Evolutionary conservation across 2,329 filamentous ascomycete genomes (phyloP).

Genomic region (Orbilia blumenaviensis): DNA sequence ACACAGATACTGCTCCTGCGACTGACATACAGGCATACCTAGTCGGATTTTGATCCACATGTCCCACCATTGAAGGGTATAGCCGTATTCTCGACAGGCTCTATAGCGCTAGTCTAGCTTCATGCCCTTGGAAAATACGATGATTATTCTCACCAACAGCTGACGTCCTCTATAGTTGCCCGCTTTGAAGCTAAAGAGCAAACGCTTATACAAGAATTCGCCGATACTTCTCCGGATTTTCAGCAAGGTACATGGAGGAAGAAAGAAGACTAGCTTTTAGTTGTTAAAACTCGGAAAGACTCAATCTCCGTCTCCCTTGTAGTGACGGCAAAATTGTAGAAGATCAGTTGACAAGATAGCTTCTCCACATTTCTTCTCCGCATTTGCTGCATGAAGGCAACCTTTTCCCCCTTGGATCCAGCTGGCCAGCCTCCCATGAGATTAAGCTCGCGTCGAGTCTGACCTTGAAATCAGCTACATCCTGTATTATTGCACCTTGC

Average conservation of each 20-base stretch:
- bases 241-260: conserved; percentile 20
- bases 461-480: conserved; percentile 17
- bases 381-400: conserved; percentile 3
- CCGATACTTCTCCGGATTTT: conserved; percentile 42
- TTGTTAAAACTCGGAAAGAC: conserved; percentile 37
- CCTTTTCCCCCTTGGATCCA: conserved; percentile 18
- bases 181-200: background rate
- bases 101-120: conserved; percentile 1
- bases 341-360: conserved; percentile 30
- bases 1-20: conserved; percentile 14
- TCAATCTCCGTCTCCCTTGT: conserved; percentile 20
- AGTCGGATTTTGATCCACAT: conserved; percentile 22
- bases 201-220: conserved; percentile 6
- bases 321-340: conserved; percentile 24
- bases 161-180: background rate
- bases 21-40: conserved; percentile 44
- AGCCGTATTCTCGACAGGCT: conserved; percentile 14
- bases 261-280: background rate
- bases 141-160: conserved; percentile 15
- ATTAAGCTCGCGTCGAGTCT: background rate
- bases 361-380: conserved; percentile 52
- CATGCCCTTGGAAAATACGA: conserved; percentile 26
- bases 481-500: conserved; percentile 35
- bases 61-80: conserved; percentile 33
- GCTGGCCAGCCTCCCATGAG: background rate